Base-by-base conservation (phyloP, 768 basidiomycete species). In the Sarcomyxa edulis region DNA sequence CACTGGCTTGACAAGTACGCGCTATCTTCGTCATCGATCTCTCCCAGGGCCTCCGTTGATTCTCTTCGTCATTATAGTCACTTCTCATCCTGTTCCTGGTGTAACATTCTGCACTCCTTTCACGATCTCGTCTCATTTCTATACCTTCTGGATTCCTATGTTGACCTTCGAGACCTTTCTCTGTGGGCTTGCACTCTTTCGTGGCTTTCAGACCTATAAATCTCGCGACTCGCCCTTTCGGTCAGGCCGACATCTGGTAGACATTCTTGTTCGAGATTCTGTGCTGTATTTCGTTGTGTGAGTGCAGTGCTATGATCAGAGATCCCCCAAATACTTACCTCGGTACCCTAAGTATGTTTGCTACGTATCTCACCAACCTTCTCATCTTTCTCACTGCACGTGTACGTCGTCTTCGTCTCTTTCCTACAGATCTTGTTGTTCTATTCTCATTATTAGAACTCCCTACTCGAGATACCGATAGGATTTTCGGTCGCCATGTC, bases 71-170 rank as follows among this genome's bases (percentile, higher is more conserved):
- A 24, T 32, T 32, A 40, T 38, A 48, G 51, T 63, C 30, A 32
- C 34, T 15, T 21, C 48, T 7, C 26, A 56, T 25, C 52, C 35
- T 9, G 20, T 42, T 6, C 47, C 51, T 1, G 47, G 48, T 5
- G 48, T 58, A n/a, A 46, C 46, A 6, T 71, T 74, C 42, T 81
- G 78, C 48, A 43, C 61, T 8, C 65, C 72, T 4, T 28, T 33
- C 9, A 49, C 55, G 20, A 48, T 76, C 5, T 60, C 72, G 4
- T 30, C 39, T 6, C 59, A 65, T 27, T 74, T 78, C 50, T 79
- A 65, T 48, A 58, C 66, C 14, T 77, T 76, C 53, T 82, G 79
- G 79, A 68, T 81, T 29, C 78, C 78, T 2, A 65, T 77, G 47
- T 58, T 82, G 11, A 49, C 60, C 3, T 78, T 72, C 25, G 79